phyloP scores from a whole-genome alignment of 805 yeast genomes.

The Candida awuae region DNA sequence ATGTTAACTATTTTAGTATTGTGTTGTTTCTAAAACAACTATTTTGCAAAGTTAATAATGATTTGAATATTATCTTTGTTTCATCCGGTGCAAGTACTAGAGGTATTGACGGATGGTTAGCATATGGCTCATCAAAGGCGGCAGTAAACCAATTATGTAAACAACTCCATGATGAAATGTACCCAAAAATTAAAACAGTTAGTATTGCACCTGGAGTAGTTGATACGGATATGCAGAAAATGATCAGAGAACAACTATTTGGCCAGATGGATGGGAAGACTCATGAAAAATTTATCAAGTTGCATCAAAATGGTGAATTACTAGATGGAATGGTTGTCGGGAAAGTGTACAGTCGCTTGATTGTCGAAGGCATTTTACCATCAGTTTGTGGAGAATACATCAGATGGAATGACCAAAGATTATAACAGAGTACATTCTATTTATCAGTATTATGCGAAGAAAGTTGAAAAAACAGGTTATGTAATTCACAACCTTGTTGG shows the following conservation, averaged over 20 bases:
- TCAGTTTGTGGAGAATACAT: slow-evolving; percentile 59
- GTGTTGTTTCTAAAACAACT: slow-evolving; percentile 49
- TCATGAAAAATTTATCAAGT: slow-evolving; percentile 52
- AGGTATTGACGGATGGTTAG: slow-evolving; percentile 73
- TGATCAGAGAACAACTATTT: slow-evolving; percentile 61
- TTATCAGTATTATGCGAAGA: too few species aligned
- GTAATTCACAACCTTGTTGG: neutral
- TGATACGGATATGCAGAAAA: slow-evolving; percentile 80
- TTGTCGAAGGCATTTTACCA: slow-evolving; percentile 52
- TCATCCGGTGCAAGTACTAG: slow-evolving; percentile 81
- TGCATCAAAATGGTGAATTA: slow-evolving; percentile 50
- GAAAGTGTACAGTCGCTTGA: slow-evolving; percentile 56
- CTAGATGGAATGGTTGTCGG: slow-evolving; percentile 71
- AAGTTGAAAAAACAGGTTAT: neutral
- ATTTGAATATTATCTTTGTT: slow-evolving; percentile 47
- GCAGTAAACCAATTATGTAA: slow-evolving; percentile 73
- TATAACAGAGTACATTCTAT: too few species aligned
- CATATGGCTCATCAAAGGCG: slow-evolving; percentile 88
- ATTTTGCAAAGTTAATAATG: slow-evolving; percentile 42
- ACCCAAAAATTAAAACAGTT: slow-evolving; percentile 43
- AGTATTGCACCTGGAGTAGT: slow-evolving; percentile 95
- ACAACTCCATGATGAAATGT: slow-evolving; percentile 63
- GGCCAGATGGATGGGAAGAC: slow-evolving; percentile 52
- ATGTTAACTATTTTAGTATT: slow-evolving; percentile 71
- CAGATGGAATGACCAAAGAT: slow-evolving; percentile 33